Conservation (phyloP, 768 basidiomycete genomes). For the Rhodotorula babjevae region DNA sequence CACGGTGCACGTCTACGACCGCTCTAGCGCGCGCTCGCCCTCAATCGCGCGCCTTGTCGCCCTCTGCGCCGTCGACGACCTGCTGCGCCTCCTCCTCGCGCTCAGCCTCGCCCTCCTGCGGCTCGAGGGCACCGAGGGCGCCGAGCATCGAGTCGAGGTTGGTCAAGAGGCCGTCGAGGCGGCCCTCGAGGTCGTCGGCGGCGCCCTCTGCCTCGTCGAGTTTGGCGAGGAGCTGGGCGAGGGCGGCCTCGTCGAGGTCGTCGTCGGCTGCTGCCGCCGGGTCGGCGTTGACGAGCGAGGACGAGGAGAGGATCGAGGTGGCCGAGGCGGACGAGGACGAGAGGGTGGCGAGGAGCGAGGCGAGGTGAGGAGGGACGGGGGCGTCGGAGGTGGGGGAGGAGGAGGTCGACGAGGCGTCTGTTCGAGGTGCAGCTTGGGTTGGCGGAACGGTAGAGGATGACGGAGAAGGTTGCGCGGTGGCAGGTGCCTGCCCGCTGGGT, state of each 20-base stretch:
- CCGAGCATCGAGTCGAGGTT: constrained; percentile 18
- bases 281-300: not conserved
- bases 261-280: not conserved
- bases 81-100: not conserved
- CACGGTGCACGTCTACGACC: no score
- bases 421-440: not conserved
- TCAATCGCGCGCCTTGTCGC: no score
- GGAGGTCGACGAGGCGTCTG: not conserved
- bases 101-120: not conserved
- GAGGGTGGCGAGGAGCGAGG: constrained; percentile 7
- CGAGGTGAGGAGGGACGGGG: constrained; percentile 2
- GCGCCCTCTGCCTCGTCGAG: constrained; percentile 19
- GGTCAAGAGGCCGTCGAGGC: constrained; percentile 16
- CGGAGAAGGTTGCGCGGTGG: not conserved
- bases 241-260: not conserved
- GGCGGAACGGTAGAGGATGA: not conserved
- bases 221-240: not conserved
- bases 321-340: not conserved
- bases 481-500: not conserved
- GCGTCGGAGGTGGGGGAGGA: not conserved
- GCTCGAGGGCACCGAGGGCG: not conserved
- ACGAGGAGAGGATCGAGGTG: not conserved
- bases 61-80: not conserved
- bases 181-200: constrained; percentile 19
- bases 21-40: no score